Conservation (phyloP, 495 filamentous ascomycete species). For the Haplographium delicatum region DNA sequence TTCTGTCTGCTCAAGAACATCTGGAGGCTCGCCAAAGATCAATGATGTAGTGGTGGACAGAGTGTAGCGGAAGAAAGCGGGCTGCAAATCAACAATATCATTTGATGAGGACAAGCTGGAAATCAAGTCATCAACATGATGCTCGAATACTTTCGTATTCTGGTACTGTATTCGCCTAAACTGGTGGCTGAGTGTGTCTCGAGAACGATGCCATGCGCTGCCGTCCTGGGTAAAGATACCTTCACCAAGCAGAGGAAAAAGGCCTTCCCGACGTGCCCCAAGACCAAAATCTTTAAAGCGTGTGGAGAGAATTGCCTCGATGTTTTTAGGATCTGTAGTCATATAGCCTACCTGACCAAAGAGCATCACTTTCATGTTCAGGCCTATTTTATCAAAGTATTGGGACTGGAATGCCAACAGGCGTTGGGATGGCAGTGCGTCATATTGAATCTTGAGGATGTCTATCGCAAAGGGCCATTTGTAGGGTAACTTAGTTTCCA, state of each 20-base stretch:
- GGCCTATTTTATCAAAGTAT: slow-evolving; percentile 11
- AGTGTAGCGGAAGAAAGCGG: slow-evolving; percentile 56
- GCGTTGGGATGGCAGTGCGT: slow-evolving; percentile 2
- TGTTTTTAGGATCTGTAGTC: slow-evolving; percentile 66
- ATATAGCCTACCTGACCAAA: slow-evolving; percentile 27
- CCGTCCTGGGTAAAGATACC: slow-evolving; percentile 56
- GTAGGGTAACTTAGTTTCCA: slow-evolving; percentile 21
- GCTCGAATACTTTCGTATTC: slow-evolving; percentile 46
- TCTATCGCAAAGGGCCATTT: slow-evolving; percentile 29
- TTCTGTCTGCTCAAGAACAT: slow-evolving; percentile 25
- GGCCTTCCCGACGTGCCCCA: slow-evolving; percentile 34
- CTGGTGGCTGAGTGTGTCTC: slow-evolving; percentile 43
- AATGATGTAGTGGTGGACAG: slow-evolving; percentile 67
- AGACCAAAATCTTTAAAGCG: slow-evolving; percentile 54
- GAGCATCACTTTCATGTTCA: slow-evolving; percentile 16
- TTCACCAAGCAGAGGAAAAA: slow-evolving; percentile 44
- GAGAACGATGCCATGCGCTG: slow-evolving; percentile 44
- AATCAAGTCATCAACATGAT: slow-evolving; percentile 51
- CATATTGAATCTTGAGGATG: not conserved
- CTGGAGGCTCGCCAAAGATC: slow-evolving; percentile 59
- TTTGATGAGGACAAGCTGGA: slow-evolving; percentile 35
- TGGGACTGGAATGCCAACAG: slow-evolving; percentile 9
- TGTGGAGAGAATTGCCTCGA: slow-evolving; percentile 62
- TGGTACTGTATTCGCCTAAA: slow-evolving; percentile 43
- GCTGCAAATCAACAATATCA: slow-evolving; percentile 52